Percentiles rank a stretch among this genome's conserved stretches.
These are phyloP conservation scores for Colletotrichum navitas DNA, from an alignment of 2,329 filamentous ascomycete genomes.

Conservation along the genomic window DNA sequence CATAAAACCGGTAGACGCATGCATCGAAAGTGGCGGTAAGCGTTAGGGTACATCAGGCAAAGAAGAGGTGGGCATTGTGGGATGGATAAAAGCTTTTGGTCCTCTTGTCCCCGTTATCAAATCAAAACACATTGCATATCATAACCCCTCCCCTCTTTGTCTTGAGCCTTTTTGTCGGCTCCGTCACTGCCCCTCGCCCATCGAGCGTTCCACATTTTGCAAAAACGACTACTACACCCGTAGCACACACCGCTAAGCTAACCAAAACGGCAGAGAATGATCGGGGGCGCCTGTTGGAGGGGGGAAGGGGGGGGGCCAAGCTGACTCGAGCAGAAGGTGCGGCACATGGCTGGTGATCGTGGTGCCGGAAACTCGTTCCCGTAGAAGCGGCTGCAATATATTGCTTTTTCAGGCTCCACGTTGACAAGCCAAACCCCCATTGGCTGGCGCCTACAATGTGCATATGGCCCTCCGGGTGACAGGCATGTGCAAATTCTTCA, in stretches of 20 bases:
- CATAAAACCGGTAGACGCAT: neutral
- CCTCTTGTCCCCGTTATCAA: neutral
- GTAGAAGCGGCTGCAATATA: constrained; percentile 23
- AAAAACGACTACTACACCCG: constrained; percentile 1
- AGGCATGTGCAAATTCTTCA: constrained; percentile 37
- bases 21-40: neutral
- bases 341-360: constrained; percentile 36
- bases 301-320: neutral
- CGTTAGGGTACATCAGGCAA: neutral
- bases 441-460: neutral
- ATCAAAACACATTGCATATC: neutral
- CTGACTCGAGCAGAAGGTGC: constrained; percentile 22
- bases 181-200: neutral
- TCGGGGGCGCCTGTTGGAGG: neutral
- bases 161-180: neutral
- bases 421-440: constrained; percentile 19
- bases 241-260: constrained; percentile 29
- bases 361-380: constrained; percentile 23
- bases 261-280: neutral
- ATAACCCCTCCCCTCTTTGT: neutral
- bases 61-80: neutral
- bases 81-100: neutral
- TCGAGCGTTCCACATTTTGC: constrained; percentile 6
- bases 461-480: neutral
- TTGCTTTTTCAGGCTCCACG: constrained; percentile 37